Evolutionary conservation across 2,329 filamentous ascomycete genomes (phyloP).

Genomic region (Calonectria pauciramosa): DNA sequence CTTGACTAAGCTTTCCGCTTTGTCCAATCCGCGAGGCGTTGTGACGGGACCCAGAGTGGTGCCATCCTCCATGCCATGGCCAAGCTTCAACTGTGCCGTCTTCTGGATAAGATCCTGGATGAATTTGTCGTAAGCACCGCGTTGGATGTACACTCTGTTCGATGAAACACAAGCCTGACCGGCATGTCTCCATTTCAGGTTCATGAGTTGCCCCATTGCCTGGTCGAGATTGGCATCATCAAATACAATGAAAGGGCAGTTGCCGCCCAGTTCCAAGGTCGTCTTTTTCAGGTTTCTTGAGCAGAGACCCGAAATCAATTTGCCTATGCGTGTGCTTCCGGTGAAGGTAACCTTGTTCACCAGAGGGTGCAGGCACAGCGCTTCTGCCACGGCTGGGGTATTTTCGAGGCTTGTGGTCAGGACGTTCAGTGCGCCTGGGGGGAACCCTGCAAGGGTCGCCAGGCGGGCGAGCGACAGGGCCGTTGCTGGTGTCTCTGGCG

Average conservation of each 20-base stretch:
- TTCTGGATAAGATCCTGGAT: constrained; percentile 66
- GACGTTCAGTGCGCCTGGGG: constrained; percentile 76
- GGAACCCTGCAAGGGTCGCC: constrained; percentile 79
- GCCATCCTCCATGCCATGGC: constrained; percentile 67
- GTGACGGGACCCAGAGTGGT: constrained; percentile 54
- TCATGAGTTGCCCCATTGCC: constrained; percentile 73
- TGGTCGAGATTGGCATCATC: constrained; percentile 77
- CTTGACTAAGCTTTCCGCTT: constrained; percentile 63
- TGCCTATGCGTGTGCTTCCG: constrained; percentile 78
- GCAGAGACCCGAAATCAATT: constrained; percentile 71
- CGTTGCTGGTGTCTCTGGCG: constrained; percentile 81
- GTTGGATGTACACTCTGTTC: constrained; percentile 73
- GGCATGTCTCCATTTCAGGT: constrained; percentile 62
- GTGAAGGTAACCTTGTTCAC: constrained; percentile 82
- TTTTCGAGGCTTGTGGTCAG: constrained; percentile 60
- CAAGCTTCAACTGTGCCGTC: constrained; percentile 68
- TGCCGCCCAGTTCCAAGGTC: constrained; percentile 79
- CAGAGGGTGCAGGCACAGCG: constrained; percentile 59
- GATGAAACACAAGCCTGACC: constrained; percentile 80
- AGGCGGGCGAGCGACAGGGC: constrained; percentile 78
- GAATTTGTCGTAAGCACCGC: constrained; percentile 72
- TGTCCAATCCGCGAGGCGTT: constrained; percentile 50
- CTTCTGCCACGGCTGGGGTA: constrained; percentile 60
- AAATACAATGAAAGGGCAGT: constrained; percentile 75
- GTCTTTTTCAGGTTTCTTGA: constrained; percentile 76